phyloP scores from a whole-genome alignment of 495 filamentous ascomycete species.

The Sporormia fimetaria region DNA sequence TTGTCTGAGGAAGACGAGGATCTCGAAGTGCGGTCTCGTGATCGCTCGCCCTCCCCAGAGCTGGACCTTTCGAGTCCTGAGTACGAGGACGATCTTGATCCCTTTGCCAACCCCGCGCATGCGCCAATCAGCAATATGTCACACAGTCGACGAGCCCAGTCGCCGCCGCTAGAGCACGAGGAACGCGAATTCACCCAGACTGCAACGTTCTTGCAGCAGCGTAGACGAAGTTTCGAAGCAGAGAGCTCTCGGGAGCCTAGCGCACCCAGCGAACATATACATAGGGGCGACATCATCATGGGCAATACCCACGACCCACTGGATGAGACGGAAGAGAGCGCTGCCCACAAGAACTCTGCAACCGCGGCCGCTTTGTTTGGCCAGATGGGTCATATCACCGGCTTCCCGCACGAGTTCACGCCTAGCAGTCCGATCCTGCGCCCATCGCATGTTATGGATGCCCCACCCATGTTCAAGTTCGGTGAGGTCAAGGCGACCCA shows the following conservation, averaged over 20 bases:
- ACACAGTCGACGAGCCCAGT: constrained; percentile 59
- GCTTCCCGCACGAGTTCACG: constrained; percentile 12
- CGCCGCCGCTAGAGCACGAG: constrained; percentile 85
- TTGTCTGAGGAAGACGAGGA: constrained; percentile 69
- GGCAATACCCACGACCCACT: constrained; percentile 24
- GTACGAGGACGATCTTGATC: constrained; percentile 58
- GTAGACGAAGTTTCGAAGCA: constrained; percentile 40
- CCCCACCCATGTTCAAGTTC: constrained; percentile 8
- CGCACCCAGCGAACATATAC: constrained; percentile 2
- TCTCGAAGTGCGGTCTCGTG: constrained; percentile 56
- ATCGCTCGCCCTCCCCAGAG: constrained; percentile 79
- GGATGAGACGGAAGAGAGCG: constrained; percentile 33
- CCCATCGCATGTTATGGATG: constrained; percentile 16
- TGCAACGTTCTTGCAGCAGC: constrained; percentile 57
- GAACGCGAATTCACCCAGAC: constrained; percentile 96
- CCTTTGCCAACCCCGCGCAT: constrained; percentile 43
- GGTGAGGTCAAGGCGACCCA: constrained; percentile 10
- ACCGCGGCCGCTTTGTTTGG: constrained; percentile 36
- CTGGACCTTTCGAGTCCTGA: constrained; percentile 83
- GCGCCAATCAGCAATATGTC: constrained; percentile 34
- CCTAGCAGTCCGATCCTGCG: constrained; percentile 31
- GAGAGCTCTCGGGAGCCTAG: constrained; percentile 6
- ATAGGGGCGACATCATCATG: constrained; percentile 12
- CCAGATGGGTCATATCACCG: constrained; percentile 21
- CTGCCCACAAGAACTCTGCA: constrained; percentile 30